These are phyloP conservation scores for Amaranthus hypochondriacus DNA, from an alignment of 148 eudicot genomes.

Conservation along the genomic window DNA sequence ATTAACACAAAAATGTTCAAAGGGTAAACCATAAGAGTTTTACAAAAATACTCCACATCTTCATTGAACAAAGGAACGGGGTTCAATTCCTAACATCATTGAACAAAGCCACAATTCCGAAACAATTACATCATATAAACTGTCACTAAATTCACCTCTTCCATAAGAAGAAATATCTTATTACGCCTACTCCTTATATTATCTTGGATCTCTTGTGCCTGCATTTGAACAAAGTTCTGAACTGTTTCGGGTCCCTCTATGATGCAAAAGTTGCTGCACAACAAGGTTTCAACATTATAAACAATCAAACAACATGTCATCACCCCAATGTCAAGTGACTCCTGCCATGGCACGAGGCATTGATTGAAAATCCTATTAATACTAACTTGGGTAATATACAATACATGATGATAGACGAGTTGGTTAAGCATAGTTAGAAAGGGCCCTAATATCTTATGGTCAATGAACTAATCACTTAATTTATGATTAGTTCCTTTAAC, in stretches of 20 bases:
- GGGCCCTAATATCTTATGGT: too few species aligned
- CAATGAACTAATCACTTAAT: too few species aligned
- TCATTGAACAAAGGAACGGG: too few species aligned
- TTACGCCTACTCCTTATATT: conserved; percentile 87
- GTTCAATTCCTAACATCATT: neutral
- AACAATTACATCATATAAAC: neutral
- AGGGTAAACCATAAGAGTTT: neutral
- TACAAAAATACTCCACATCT: neutral
- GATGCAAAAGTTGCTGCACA: conserved; percentile 72
- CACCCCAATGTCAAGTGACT: too few species aligned
- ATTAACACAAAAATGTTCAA: neutral
- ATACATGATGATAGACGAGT: too few species aligned
- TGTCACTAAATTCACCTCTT: conserved; percentile 55
- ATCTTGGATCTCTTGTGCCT: conserved; percentile 68
- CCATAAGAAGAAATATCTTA: conserved; percentile 97
- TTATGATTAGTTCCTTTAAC: too few species aligned
- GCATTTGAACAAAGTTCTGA: conserved; percentile 84
- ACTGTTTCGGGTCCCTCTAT: conserved; percentile 97
- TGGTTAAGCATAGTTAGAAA: too few species aligned
- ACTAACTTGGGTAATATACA: too few species aligned
- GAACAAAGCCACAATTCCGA: neutral
- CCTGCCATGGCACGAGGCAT: too few species aligned
- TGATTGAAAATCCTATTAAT: too few species aligned
- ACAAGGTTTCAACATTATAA: conserved; percentile 1
- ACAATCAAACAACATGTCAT: neutral